Base-by-base conservation (phyloP, 176 grass and related monocot genomes). In the Rhynchospora pubera region DNA sequence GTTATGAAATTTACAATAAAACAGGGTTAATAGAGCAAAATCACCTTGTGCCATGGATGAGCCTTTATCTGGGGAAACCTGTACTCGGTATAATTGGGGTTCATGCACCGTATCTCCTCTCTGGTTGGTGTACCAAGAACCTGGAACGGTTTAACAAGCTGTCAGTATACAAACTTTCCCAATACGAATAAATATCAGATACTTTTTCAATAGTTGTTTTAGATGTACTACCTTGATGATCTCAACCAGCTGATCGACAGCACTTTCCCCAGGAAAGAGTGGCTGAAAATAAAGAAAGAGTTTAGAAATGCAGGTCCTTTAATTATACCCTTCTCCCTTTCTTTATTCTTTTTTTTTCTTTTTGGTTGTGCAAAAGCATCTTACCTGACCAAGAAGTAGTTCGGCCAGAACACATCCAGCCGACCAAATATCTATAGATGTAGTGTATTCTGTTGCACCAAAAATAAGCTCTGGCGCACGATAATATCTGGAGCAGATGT, bases 361-460 rank as follows among this genome's bases (percentile, higher is more conserved):
- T 53, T 77, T 32, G 4, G 16, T 53, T 77, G 9, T 55, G 10
- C 13, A 77, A 77, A 76, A 13, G 34, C 24, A 28, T 56, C 60
- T 84, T 80, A 97, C 94, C 90, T 94, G 94, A 46, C 94, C 92
- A 83, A 97, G 94, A 62, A 97, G 92, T 75, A 97, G 77, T 66
- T 97, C 94, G 50, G 94, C 94, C 82, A 97, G 88, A 84, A 97
- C 92, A 77, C 94, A 97, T 57, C 94, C 94, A 86, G 94, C 94
- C 69, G 94, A 97, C 94, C 94, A 97, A 81, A 97, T 97, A 91
- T 97, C 94, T 84, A 97, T 97, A 39, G 94, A 97, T 67, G 92
- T 89, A 43, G 92, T 92, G 82, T 97, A 97, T 65, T 94, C 94
- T 15, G 92, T 97, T 59, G 92, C 94, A 50, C 94, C 94, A 89